A percentile compares a stretch with the other conserved stretches of the same genome.
These are phyloP conservation scores for Cenococcum geophilum DNA, from an alignment of 495 filamentous ascomycete genomes.

Conservation along the genomic window DNA sequence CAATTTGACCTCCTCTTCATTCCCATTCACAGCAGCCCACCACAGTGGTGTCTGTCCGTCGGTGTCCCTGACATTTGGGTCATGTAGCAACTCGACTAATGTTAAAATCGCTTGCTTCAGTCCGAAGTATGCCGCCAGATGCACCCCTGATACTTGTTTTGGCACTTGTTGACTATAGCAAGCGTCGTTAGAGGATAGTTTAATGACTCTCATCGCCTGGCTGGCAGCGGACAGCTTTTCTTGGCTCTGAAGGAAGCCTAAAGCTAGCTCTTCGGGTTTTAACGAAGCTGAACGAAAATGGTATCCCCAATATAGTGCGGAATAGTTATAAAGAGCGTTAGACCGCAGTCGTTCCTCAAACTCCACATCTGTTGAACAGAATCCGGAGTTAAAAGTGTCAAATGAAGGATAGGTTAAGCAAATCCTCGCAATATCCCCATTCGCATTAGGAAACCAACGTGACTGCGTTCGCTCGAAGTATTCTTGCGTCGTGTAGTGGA, in stretches of 20 bases:
- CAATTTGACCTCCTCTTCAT: no score
- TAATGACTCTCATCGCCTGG: no score
- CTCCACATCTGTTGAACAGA: slow-evolving; percentile 26
- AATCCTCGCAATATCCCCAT: background rate
- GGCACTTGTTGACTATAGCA: background rate
- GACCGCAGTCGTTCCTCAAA: no score
- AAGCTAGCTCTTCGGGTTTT: no score
- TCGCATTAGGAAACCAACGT: background rate
- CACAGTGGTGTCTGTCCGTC: no score
- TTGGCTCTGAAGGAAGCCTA: no score
- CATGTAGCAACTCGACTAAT: no score
- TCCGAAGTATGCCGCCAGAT: background rate
- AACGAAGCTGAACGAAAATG: slow-evolving; percentile 25
- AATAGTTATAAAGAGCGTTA: slow-evolving; percentile 42
- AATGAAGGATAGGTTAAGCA: slow-evolving; percentile 4
- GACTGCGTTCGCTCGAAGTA: slow-evolving; percentile 1
- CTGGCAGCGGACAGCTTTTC: no score
- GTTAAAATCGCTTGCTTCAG: background rate
- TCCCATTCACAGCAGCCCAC: no score
- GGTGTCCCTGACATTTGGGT: background rate
- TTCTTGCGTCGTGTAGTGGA: slow-evolving; percentile 38
- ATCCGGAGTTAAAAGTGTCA: slow-evolving; percentile 16
- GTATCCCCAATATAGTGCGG: slow-evolving; percentile 42
- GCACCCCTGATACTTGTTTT: background rate
- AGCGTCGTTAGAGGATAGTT: background rate